Evolutionary conservation across 2,329 filamentous ascomycete genomes (phyloP).

Genomic region (Neofusicoccum umdonicola): DNA sequence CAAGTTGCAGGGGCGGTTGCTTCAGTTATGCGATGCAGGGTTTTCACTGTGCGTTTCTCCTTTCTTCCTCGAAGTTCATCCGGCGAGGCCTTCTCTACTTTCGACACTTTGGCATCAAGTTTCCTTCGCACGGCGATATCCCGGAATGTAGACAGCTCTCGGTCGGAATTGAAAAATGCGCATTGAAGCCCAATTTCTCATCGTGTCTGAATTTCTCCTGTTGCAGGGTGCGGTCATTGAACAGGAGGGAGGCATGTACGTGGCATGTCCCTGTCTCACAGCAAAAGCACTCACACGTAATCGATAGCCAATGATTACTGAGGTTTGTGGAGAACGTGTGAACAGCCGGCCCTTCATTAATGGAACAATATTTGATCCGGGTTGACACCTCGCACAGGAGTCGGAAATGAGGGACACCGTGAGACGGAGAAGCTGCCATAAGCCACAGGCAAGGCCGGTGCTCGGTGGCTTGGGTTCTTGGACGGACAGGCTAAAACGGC

Average conservation of each 20-base stretch:
- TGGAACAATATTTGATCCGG: too few relatives aligned
- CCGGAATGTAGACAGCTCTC: conserved; percentile 13
- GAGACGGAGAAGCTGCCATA: too few relatives aligned
- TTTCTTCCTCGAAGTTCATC: not conserved
- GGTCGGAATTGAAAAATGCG: conserved; percentile 8
- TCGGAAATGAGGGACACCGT: too few relatives aligned
- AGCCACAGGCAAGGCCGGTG: too few relatives aligned
- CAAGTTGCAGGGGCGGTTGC: not conserved
- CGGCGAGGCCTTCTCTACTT: not conserved
- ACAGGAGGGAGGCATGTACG: not conserved
- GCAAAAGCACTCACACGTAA: not conserved
- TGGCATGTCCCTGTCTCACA: not conserved
- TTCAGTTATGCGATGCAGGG: not conserved
- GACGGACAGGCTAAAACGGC: too few relatives aligned
- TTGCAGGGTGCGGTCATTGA: not conserved
- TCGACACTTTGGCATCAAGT: not conserved
- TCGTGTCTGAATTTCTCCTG: not conserved
- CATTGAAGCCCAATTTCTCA: conserved; percentile 3
- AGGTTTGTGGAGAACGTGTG: not conserved
- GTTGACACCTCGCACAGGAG: too few relatives aligned
- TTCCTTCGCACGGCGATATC: conserved; percentile 10
- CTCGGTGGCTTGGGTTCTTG: too few relatives aligned
- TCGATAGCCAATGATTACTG: not conserved
- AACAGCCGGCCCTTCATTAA: too few relatives aligned
- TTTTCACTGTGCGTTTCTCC: not conserved